Evolutionary conservation across 495 filamentous ascomycete genomes (phyloP), one percentile per base, ranked within the genome.

Genomic region (Lentithecium fluviatile): DNA sequence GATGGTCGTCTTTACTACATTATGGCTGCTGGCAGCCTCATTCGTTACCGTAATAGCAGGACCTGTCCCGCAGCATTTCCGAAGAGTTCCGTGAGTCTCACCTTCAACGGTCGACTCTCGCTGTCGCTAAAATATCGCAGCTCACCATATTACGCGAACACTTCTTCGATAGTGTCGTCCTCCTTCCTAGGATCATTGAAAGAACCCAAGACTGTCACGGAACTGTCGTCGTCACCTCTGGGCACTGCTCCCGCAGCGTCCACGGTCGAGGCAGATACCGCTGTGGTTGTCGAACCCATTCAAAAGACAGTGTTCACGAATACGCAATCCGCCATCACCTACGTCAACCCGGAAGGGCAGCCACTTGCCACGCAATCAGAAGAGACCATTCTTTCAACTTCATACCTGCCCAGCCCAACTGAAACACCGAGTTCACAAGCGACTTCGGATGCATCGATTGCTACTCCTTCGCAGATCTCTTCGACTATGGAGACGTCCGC

Each of bases 11-110:
- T 19, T 52, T 58, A 45, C 23, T 34, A 32, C 24, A 19, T 37
- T 62, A 15, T 58, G 37, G 66, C 66, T 69, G 66, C 66, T 69
- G 66, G 66, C 66, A 69, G 66, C 66, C 38, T 52, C 12, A 58
- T 63, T 32, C 17, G 45, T 36, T 55, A 42, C 43, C 11, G 26
- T 56, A 59, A 62, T 65, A 6, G 61, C 66, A 26, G 66, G 66
- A 11, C 66, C 66, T 24, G 62, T 69, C 45, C 66, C 66, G 11
- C 57, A 54, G 24, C 56, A 47, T 29, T 60, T 60, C 56, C 52
- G 48, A 34, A 63, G 40, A 36, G 34, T 37, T 19, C 50, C 62
- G 65, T 67, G 55, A 43, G 59, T 48, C 7, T 4, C 40, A 5
- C 15, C 3, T 45, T 13, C n/a, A 21, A 5, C 20, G 15, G 3